Conservation (phyloP, 345 rosid species). For the Gossypium herbaceum region DNA sequence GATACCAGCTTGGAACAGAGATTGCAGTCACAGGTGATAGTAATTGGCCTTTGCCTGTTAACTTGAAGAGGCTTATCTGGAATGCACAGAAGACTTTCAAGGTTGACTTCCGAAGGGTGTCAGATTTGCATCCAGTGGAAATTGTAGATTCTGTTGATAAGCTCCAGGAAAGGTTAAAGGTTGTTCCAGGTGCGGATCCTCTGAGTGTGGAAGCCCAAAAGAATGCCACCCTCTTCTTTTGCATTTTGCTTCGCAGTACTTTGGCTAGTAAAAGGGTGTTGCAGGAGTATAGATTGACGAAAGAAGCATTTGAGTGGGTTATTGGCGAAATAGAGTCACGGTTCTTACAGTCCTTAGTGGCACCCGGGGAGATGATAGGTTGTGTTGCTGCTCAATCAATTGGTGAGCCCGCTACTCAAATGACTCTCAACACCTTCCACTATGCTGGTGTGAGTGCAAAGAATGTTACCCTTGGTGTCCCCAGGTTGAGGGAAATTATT, state of each 20-base stretch:
- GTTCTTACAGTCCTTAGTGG: slow-evolving; percentile 83
- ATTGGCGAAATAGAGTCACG: slow-evolving; percentile 95
- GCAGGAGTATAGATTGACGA: slow-evolving; percentile 90
- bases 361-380: slow-evolving; percentile 99
- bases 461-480: slow-evolving; percentile 98
- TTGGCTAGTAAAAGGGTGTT: slow-evolving; percentile 95
- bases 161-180: slow-evolving; percentile 90
- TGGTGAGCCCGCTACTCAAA: slow-evolving; percentile 99
- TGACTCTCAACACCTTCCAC: slow-evolving; percentile 97
- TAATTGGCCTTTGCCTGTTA: slow-evolving; percentile 92
- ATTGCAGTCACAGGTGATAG: slow-evolving; percentile 91
- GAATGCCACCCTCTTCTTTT: slow-evolving; percentile 94
- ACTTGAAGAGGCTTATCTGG: slow-evolving; percentile 92
- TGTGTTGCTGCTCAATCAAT: slow-evolving; percentile 99
- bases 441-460: slow-evolving; percentile 99
- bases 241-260: slow-evolving; percentile 92
- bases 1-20: slow-evolving; percentile 85
- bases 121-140: slow-evolving; percentile 95
- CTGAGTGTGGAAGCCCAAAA: slow-evolving; percentile 97
- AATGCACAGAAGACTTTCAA: slow-evolving; percentile 97
- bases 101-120: slow-evolving; percentile 65
- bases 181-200: slow-evolving; percentile 88
- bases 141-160: slow-evolving; percentile 94
- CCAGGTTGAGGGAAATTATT: slow-evolving; percentile 90
- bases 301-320: slow-evolving; percentile 98